Evolutionary conservation across 2,329 filamentous ascomycete genomes (phyloP).

Genomic region (Xylariaceae sp.): DNA sequence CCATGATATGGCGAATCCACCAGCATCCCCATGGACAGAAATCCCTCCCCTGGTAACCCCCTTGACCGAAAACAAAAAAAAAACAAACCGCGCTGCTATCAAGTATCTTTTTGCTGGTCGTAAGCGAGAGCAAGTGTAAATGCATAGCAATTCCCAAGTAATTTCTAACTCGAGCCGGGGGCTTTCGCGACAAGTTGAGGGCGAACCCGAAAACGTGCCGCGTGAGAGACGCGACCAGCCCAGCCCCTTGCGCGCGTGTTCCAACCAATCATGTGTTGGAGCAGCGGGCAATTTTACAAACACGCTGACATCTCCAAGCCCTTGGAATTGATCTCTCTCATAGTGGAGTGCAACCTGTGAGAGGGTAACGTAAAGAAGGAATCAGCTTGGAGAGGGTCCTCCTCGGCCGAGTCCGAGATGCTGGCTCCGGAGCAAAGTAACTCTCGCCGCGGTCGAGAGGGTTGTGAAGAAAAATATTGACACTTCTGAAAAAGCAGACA

Average conservation of each 20-base stretch:
- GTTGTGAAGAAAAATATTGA: conserved; percentile 3
- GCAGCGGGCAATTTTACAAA: conserved; percentile 19
- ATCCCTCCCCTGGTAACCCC: conserved; percentile 34
- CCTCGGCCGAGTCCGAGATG: conserved; percentile 52
- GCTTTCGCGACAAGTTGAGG: conserved; percentile 35
- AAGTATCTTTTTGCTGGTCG: conserved; percentile 13
- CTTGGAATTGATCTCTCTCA: conserved; percentile 16
- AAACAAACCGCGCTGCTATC: too few species aligned
- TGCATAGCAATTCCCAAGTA: conserved; percentile 17
- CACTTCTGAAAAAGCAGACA: not conserved
- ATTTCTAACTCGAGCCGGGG: conserved; percentile 31
- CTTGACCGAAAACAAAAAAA: conserved; percentile 22
- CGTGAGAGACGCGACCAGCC: conserved; percentile 48
- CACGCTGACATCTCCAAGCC: conserved; percentile 22
- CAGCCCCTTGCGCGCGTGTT: conserved; percentile 32
- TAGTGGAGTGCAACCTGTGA: too few species aligned
- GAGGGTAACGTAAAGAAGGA: not conserved
- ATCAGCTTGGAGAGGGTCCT: conserved; percentile 34
- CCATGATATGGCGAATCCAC: too few species aligned
- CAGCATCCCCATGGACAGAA: conserved; percentile 23
- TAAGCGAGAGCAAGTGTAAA: conserved; percentile 11
- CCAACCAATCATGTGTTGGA: not conserved
- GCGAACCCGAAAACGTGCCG: conserved; percentile 28
- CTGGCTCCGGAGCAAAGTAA: conserved; percentile 54
- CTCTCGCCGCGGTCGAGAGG: conserved; percentile 34